Evolutionary conservation across 2,329 filamentous ascomycete species (phyloP).

Genomic region (Talaromyces sp.): DNA sequence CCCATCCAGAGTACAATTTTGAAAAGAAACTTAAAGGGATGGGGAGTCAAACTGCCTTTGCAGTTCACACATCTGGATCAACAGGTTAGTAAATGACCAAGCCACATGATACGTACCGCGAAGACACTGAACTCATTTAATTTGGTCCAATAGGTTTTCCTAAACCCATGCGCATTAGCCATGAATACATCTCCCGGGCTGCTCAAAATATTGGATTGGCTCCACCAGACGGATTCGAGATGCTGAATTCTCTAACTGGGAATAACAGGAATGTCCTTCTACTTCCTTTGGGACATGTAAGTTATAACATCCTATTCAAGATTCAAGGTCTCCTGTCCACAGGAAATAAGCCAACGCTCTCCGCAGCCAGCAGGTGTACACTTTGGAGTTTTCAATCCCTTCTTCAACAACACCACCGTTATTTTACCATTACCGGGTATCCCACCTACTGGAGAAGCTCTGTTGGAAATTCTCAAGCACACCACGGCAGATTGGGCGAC

Average conservation of each 20-base stretch:
- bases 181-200: not conserved
- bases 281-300: conserved; percentile 13
- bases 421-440: conserved; percentile 5
- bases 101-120: not conserved
- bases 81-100: not conserved
- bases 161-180: not conserved
- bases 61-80: conserved; percentile 8
- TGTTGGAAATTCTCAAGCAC: conserved; percentile 6
- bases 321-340: not conserved
- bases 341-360: not conserved
- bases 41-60: conserved; percentile 3
- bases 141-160: not conserved
- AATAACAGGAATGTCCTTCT: conserved; percentile 11
- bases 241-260: not conserved
- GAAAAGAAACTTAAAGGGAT: not conserved
- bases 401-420: conserved; percentile 13
- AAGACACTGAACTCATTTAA: not conserved
- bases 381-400: conserved; percentile 9
- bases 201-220: conserved; percentile 4
- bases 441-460: conserved; percentile 3
- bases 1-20: not conserved
- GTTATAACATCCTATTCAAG: not conserved
- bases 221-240: not conserved
- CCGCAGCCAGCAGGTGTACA: conserved; percentile 2
- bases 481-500: conserved; percentile 4